These are phyloP conservation scores for Leishmania amazonensis DNA, from an alignment of 208 protist genomes.

Conservation along the genomic window DNA sequence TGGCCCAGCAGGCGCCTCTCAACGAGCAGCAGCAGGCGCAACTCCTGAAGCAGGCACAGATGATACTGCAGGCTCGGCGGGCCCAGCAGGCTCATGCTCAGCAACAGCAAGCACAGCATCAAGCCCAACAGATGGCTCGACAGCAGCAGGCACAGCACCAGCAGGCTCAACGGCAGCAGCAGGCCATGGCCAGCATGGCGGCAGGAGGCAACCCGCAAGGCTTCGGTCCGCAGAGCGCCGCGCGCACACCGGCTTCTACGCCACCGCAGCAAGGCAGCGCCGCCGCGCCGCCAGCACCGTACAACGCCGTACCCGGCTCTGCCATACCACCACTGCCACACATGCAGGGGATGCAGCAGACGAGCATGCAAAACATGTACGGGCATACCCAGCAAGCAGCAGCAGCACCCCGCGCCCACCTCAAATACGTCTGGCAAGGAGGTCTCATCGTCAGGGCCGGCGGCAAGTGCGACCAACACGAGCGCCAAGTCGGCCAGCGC, in stretches of 20 bases:
- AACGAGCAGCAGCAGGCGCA: conserved; percentile 27
- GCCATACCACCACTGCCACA: background rate
- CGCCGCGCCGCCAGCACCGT: conserved; percentile 13
- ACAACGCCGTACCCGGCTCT: background rate
- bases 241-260: conserved; percentile 18
- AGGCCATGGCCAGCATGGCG: conserved; percentile 4
- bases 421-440: background rate
- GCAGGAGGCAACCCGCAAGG: background rate
- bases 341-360: background rate
- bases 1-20: conserved; percentile 6
- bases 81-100: conserved; percentile 18
- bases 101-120: conserved; percentile 28
- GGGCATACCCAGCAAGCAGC: background rate
- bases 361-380: background rate
- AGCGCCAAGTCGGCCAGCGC: background rate
- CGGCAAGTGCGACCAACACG: background rate
- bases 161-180: conserved; percentile 12
- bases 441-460: background rate
- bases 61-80: conserved; percentile 17
- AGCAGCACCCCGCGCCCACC: background rate
- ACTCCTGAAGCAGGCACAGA: conserved; percentile 19
- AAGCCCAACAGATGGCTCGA: conserved; percentile 20
- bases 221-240: background rate
- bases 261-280: conserved; percentile 30
- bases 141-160: conserved; percentile 32